These are phyloP conservation scores for Phytophthora vignae DNA, from an alignment of 352 stramenopile genomes.

Conservation along the genomic window DNA sequence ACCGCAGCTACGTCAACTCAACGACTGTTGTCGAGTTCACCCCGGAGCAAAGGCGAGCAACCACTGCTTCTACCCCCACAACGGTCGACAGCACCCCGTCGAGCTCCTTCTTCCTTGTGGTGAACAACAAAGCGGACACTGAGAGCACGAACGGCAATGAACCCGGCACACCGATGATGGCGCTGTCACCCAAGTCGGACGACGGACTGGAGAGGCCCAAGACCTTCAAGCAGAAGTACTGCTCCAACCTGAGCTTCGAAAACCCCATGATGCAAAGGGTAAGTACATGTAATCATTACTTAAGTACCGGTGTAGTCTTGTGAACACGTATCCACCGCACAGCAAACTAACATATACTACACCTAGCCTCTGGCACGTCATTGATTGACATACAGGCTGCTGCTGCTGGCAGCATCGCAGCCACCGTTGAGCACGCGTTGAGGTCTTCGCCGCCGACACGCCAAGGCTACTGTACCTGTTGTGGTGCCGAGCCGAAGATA, in stretches of 20 bases:
- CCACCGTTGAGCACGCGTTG: too few species aligned
- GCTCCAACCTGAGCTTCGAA: conserved; percentile 43
- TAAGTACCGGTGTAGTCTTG: too few species aligned
- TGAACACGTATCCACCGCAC: too few species aligned
- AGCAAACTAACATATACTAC: too few species aligned
- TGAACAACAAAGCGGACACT: conserved; percentile 8
- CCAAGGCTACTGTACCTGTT: too few species aligned
- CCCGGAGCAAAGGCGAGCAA: background rate
- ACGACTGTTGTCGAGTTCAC: background rate
- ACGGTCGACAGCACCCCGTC: background rate
- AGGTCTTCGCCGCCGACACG: too few species aligned
- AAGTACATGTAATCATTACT: background rate
- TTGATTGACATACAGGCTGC: too few species aligned
- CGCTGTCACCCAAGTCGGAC: conserved; percentile 6
- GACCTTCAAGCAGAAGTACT: conserved; percentile 36
- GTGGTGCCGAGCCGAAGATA: too few species aligned
- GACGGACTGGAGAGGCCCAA: background rate
- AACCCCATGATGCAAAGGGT: conserved; percentile 60
- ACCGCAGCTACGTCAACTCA: background rate
- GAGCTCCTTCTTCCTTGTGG: background rate
- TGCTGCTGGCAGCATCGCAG: too few species aligned
- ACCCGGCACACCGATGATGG: conserved; percentile 1
- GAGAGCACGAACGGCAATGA: background rate
- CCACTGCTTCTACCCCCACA: background rate
- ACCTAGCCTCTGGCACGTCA: too few species aligned